These are phyloP conservation scores for Ascochyta koolunga DNA, from an alignment of 2,329 filamentous ascomycete genomes.

Conservation along the genomic window DNA sequence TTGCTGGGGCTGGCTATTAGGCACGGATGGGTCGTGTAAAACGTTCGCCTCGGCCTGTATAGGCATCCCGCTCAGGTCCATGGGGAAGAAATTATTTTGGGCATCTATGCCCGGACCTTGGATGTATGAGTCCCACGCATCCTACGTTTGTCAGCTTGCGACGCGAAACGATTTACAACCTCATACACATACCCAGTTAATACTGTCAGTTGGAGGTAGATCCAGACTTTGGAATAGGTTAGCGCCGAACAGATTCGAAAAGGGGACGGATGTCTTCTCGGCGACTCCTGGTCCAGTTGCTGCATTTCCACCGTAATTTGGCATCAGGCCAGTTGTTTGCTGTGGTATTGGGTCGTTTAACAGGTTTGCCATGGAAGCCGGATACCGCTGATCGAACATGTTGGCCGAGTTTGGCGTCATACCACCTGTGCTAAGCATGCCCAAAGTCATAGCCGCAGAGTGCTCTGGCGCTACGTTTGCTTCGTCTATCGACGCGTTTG, in stretches of 20 bases:
- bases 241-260: constrained; percentile 61
- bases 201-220: constrained; percentile 56
- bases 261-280: constrained; percentile 57
- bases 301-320: constrained; percentile 44
- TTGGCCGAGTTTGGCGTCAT: constrained; percentile 59
- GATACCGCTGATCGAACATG: constrained; percentile 49
- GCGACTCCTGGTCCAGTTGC: constrained; percentile 37
- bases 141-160: constrained; percentile 35
- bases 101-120: constrained; percentile 61
- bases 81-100: constrained; percentile 52
- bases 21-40: constrained; percentile 23
- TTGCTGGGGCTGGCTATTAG: constrained; percentile 28
- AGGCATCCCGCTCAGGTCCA: constrained; percentile 47
- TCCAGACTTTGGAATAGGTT: constrained; percentile 60
- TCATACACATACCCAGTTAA: constrained; percentile 66
- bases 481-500: constrained; percentile 52
- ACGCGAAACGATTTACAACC: neutral
- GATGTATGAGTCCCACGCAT: constrained; percentile 73
- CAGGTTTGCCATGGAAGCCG: constrained; percentile 47
- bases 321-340: constrained; percentile 39
- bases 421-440: constrained; percentile 68
- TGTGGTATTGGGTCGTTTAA: constrained; percentile 45
- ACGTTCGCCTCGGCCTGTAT: constrained; percentile 38
- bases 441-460: constrained; percentile 72
- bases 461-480: constrained; percentile 66